A percentile compares a stretch with the other conserved stretches of the same genome.
These are phyloP conservation scores for Ordospora colligata DNA, from an alignment of 371 early-diverging fungal genomes.

Conservation along the genomic window DNA sequence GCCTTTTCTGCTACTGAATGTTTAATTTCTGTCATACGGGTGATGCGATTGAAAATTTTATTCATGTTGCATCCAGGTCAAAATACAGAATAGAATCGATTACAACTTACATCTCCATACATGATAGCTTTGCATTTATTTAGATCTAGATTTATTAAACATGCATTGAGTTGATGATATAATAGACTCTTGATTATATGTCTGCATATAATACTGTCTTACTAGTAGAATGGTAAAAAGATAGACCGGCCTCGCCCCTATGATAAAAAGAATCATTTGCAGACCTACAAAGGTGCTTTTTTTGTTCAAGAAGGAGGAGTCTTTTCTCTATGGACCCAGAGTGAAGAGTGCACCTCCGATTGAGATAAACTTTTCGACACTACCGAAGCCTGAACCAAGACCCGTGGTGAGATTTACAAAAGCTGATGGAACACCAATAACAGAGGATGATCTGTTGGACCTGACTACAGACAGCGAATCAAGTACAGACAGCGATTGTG, in stretches of 20 bases:
- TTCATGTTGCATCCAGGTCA: background rate
- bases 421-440: slow-evolving; percentile 32
- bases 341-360: slow-evolving; percentile 27
- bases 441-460: slow-evolving; percentile 10
- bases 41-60: background rate
- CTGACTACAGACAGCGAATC: background rate
- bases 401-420: background rate
- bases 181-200: too few species aligned
- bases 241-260: background rate
- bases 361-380: background rate
- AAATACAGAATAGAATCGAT: too few species aligned
- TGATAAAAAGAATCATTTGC: slow-evolving; percentile 33
- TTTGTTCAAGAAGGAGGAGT: background rate
- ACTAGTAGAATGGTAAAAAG: too few species aligned
- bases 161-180: too few species aligned
- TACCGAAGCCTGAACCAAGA: background rate
- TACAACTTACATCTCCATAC: too few species aligned
- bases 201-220: too few species aligned
- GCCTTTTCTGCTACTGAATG: slow-evolving; percentile 6
- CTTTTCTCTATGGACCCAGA: background rate
- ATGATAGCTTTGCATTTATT: too few species aligned
- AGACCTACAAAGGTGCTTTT: slow-evolving; percentile 15
- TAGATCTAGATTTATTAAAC: too few species aligned
- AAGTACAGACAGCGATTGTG: background rate
- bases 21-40: background rate